Evolutionary conservation across 441 rosid genomes (phyloP).

Genomic region (Pelargonium australe): DNA sequence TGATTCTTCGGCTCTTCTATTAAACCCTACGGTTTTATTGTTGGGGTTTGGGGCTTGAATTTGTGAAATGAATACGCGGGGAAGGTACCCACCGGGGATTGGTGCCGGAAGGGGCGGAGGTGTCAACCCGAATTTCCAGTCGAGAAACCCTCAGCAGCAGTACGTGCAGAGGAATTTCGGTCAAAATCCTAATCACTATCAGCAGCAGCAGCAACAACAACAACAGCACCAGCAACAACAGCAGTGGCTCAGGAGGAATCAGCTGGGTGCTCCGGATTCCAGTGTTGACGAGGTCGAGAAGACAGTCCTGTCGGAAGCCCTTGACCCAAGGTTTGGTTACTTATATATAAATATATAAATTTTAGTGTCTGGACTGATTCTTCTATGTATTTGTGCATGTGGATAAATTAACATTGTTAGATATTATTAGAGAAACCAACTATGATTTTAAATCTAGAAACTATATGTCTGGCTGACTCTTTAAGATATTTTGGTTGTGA

Average conservation of each 20-base stretch:
- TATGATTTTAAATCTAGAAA: neutral
- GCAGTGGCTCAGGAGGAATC: constrained; percentile 72
- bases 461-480: neutral
- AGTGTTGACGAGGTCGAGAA: constrained; percentile 67
- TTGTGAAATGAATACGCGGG: constrained; percentile 29
- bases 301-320: constrained; percentile 70
- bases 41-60: constrained; percentile 2
- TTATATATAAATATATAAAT: neutral
- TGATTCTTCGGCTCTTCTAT: neutral
- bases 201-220: constrained; percentile 38
- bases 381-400: neutral
- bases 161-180: constrained; percentile 68
- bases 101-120: constrained; percentile 65
- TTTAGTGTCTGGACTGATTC: neutral
- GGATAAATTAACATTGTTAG: neutral
- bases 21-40: constrained; percentile 8
- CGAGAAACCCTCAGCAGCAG: constrained; percentile 51
- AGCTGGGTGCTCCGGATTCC: constrained; percentile 38
- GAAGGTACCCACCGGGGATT: constrained; percentile 87
- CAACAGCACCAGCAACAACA: constrained; percentile 38
- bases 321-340: constrained; percentile 53
- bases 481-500: neutral
- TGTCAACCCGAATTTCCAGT: constrained; percentile 57
- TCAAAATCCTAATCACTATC: constrained; percentile 39
- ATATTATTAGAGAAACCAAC: neutral